Evolutionary conservation across 177 flowering plant genomes (phyloP), one percentile per base, ranked within the genome.

Genomic region (Vitis hybrid): DNA sequence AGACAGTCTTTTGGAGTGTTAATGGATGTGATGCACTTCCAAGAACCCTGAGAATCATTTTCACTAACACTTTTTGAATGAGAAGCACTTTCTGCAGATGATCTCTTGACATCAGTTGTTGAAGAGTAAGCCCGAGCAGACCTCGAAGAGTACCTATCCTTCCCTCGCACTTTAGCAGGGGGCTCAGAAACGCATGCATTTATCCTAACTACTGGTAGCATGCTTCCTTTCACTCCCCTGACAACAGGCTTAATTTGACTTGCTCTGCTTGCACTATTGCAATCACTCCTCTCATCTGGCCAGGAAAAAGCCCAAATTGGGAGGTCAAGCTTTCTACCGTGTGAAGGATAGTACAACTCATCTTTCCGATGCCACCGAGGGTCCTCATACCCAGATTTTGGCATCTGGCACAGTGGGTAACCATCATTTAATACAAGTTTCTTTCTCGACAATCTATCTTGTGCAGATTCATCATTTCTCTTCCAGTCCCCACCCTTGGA

Each of bases 401-500:
- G 84, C 97, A 92, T 90, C 78, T 78, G 93, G 80, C 98, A 96
- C 51, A 96, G 81, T n/a, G 97, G 91, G 68, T 75, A 94, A 58
- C 98, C 97, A 81, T 93, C 88, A 78, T 93, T 90, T 16, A 96
- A 85, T 52, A 96, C 93, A 72, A 82, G 62, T 80, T 90, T 93
- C 85, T 80, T 89, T 74, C 83, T 87, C 60, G 53, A 73, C 66
- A 72, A 59, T 81, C 81, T 88, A 69, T 93, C 98, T 52, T 76
- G 88, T 26, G 70, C 20, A 76, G 81, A 75, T 64, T 90, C 99
- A 75, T 96, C 97, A 70, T 76, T 86, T 74, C 95, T 90, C 79
- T 76, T 92, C 99, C 99, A 96, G 72, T 96, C 99, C 60, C 99
- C 94, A 69, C 99, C 97, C 74, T 85, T 92, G 85, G 95, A 93